Evolutionary conservation across 192 early-diverging fungal species (phyloP).

Genomic region (Linnemannia exigua): DNA sequence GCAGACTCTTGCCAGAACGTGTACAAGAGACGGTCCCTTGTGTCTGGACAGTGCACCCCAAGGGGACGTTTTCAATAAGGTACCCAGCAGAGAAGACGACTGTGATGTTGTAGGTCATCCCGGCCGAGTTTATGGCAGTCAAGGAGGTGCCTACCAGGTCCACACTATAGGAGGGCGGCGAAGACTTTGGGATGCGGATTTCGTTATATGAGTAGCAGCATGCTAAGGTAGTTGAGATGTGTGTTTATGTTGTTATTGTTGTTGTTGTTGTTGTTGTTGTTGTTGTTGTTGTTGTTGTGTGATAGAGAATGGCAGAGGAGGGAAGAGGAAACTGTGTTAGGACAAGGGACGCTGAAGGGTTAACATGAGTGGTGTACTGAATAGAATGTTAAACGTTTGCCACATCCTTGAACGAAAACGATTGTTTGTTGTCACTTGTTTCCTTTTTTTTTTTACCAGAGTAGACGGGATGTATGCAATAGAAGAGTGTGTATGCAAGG

Average conservation of each 20-base stretch:
- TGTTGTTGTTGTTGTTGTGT: too few relatives aligned
- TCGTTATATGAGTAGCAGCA: conserved; percentile 16
- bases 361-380: too few relatives aligned
- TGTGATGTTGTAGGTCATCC: background rate
- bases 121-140: background rate
- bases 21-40: background rate
- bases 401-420: background rate
- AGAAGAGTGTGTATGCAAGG: background rate
- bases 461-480: background rate
- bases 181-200: background rate
- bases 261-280: too few relatives aligned
- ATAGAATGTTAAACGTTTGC: too few relatives aligned
- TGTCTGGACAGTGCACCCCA: background rate
- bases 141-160: conserved; percentile 4
- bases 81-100: conserved; percentile 10
- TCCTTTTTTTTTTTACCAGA: background rate
- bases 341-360: too few relatives aligned
- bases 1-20: background rate
- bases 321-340: too few relatives aligned
- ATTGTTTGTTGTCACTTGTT: background rate
- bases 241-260: too few relatives aligned
- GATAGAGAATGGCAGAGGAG: too few relatives aligned
- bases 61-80: background rate
- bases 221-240: background rate
- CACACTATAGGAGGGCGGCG: background rate